Evolutionary conservation across 2,329 filamentous ascomycete species (phyloP), one percentile per base, ranked within the genome.

Genomic region (Ophiostoma sp.): DNA sequence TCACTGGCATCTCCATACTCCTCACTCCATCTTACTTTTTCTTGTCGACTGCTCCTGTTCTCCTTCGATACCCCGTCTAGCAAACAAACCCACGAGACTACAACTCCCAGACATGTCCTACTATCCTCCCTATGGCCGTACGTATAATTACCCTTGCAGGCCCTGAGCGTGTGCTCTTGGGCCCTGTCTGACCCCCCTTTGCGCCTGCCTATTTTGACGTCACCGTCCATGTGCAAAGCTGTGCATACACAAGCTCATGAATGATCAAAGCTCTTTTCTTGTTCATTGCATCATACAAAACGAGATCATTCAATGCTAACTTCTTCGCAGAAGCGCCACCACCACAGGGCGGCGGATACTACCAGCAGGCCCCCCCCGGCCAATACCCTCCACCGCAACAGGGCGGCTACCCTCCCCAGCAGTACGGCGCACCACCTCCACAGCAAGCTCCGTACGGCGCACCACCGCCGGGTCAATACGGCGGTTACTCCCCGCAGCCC

Each of bases 121-220:
- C 73, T 81, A 82, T 48, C 79, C 79, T 25, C 79, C 81, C 36
- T 82, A 82, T 74, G 79, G 80, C 73, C 81, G 81, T 82, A 76
- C 78, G 81, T 80, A 15, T 8, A 17, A 15, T 17, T 55, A 17
- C 2, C 5, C 22, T 9, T 69, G 31, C 36, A 45, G 39, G 48
- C 15, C 25, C 6, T 69, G 39, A 28, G 19, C 39, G 39, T 17
- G 22, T 31, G 9, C 45, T 52, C 19, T 22, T 19, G 4, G 17
- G 31, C 9, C 15, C 45, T 69, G 66, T 22, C 25, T 31, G 22
- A n/a, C 22, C 25, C 59, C 31, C 19, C 45, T 11, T 15, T 69
- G 45, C 42, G 17, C 66, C 66, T 36, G 66, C 28, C 45, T 36
- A 22, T 52, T 28, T 45, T 42, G 12, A 39, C 39, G 12, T 45